These are phyloP conservation scores for Aegle marmelos DNA, from an alignment of 345 rosid species.

Conservation along the genomic window DNA sequence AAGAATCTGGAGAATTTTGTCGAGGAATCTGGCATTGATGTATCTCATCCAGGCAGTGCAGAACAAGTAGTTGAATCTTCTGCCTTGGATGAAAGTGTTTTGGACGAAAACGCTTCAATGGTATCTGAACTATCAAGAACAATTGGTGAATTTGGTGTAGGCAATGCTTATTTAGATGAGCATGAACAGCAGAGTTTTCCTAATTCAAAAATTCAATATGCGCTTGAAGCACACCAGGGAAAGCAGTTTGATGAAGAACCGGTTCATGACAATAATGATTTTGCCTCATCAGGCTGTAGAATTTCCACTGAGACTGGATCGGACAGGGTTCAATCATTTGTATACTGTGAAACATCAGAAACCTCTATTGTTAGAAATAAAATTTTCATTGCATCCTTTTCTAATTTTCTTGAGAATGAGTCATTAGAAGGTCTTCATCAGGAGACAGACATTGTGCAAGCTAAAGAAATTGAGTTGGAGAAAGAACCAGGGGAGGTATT, in stretches of 20 bases:
- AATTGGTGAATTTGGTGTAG: conserved; percentile 14
- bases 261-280: conserved; percentile 30
- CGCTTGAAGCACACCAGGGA: conserved; percentile 30
- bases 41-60: conserved; percentile 12
- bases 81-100: conserved; percentile 17
- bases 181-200: conserved; percentile 5
- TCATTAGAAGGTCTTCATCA: conserved; percentile 30
- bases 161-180: conserved; percentile 17
- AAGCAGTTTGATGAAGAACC: conserved; percentile 33
- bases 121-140: conserved; percentile 20
- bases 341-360: conserved; percentile 30
- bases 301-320: conserved; percentile 31
- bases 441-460: conserved; percentile 31
- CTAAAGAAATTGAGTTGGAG: conserved; percentile 19
- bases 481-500: neutral
- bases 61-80: conserved; percentile 30
- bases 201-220: conserved; percentile 16
- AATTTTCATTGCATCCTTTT: conserved; percentile 1
- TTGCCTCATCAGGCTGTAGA: conserved; percentile 21
- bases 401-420: conserved; percentile 25
- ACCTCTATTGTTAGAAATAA: conserved; percentile 16
- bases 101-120: conserved; percentile 24
- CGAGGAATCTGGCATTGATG: conserved; percentile 24
- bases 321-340: conserved; percentile 26
- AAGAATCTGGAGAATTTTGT: conserved; percentile 19